Percentiles rank a stretch among this genome's conserved stretches.
phyloP scores from a whole-genome alignment of 768 basidiomycete species.

The Termitomyces sp. region DNA sequence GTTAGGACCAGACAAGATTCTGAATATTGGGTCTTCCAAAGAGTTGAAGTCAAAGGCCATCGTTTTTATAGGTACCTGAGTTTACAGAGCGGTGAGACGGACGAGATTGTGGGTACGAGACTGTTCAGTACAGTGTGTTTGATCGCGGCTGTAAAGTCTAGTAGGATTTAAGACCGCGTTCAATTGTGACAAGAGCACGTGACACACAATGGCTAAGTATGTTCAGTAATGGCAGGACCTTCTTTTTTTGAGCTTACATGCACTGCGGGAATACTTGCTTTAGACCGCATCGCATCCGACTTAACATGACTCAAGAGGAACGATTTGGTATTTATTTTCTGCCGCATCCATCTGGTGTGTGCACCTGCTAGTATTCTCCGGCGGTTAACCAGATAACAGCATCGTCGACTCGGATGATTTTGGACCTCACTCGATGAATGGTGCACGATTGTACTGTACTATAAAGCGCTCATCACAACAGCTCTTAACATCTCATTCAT shows the following conservation, averaged over 20 bases:
- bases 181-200: slow-evolving; percentile 11
- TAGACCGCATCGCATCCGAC: too few species aligned
- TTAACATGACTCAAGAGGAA: too few species aligned
- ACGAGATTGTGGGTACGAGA: background rate
- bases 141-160: slow-evolving; percentile 6
- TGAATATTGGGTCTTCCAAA: slow-evolving; percentile 59
- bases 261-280: too few species aligned
- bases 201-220: background rate
- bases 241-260: too few species aligned
- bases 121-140: background rate
- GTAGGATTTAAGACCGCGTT: too few species aligned
- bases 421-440: background rate
- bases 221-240: too few species aligned
- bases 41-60: slow-evolving; percentile 53
- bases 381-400: background rate
- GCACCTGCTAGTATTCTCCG: too few species aligned
- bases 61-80: slow-evolving; percentile 1
- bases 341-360: too few species aligned
- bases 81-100: background rate
- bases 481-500: background rate
- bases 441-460: background rate
- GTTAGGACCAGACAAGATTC: slow-evolving; percentile 72
- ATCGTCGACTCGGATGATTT: background rate
- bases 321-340: background rate
- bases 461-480: background rate